phyloP scores from a whole-genome alignment of 2,329 filamentous ascomycete genomes.

The Penicillium oxalicum region DNA sequence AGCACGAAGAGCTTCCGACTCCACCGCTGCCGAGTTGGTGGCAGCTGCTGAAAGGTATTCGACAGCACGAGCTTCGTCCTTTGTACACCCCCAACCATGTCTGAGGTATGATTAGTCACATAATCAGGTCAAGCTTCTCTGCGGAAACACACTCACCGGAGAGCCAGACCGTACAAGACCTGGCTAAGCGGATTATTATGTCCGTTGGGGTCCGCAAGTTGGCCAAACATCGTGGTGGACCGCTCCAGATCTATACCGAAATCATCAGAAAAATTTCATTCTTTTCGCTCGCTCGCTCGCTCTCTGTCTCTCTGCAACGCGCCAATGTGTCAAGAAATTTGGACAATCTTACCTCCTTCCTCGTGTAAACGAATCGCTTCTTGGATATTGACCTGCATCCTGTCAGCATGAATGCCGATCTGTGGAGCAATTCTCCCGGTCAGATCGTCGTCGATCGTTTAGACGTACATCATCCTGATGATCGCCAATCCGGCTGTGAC shows the following conservation, averaged over 20 bases:
- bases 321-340: not conserved
- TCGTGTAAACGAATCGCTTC: slow-evolving; percentile 95
- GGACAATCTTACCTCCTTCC: slow-evolving; percentile 50
- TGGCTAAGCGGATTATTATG: slow-evolving; percentile 91
- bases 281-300: not conserved
- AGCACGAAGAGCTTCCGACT: slow-evolving; percentile 75
- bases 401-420: slow-evolving; percentile 3
- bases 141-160: slow-evolving; percentile 55
- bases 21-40: slow-evolving; percentile 80
- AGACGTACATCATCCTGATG: slow-evolving; percentile 33
- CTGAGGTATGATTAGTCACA: slow-evolving; percentile 42
- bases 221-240: slow-evolving; percentile 80
- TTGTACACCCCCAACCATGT: slow-evolving; percentile 85
- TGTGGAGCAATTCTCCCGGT: not conserved
- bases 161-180: slow-evolving; percentile 87
- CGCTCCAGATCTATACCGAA: slow-evolving; percentile 54
- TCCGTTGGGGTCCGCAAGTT: slow-evolving; percentile 73
- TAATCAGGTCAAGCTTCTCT: not conserved
- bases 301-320: not conserved
- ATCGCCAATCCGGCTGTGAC: slow-evolving; percentile 27
- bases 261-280: not conserved
- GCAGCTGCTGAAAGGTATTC: slow-evolving; percentile 83
- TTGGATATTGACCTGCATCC: slow-evolving; percentile 64
- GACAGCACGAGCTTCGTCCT: slow-evolving; percentile 67
- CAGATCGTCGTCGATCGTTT: not conserved